Evolutionary conservation across 129 eudicot genomes (phyloP).

Genomic region (Ambrosia artemisiifolia): DNA sequence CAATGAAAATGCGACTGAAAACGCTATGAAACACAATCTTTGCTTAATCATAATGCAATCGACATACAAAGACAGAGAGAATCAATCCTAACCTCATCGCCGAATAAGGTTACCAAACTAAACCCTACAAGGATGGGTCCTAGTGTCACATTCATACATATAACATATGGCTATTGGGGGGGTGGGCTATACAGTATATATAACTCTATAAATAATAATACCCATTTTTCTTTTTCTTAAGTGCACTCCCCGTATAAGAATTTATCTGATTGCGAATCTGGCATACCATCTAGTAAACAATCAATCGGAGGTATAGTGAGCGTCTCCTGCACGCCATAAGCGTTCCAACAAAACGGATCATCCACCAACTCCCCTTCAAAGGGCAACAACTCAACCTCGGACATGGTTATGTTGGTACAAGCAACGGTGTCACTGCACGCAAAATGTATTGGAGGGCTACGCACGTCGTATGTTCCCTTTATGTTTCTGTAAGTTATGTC

Average conservation of each 20-base stretch:
- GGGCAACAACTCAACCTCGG: conserved; percentile 83
- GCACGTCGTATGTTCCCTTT: conserved; percentile 80
- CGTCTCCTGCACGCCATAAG: conserved; percentile 87
- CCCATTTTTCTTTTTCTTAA: neutral
- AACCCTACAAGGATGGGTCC: conserved; percentile 45
- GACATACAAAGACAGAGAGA: neutral
- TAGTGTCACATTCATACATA: conserved; percentile 1
- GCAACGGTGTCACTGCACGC: conserved; percentile 92
- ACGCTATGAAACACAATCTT: conserved; percentile 5
- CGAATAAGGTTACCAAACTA: conserved; percentile 29
- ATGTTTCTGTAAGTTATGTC: conserved; percentile 74
- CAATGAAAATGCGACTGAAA: no score
- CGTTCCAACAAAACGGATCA: conserved; percentile 96
- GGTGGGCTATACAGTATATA: conserved; percentile 24
- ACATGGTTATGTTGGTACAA: conserved; percentile 93
- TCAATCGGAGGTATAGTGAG: conserved; percentile 87
- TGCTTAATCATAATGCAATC: neutral
- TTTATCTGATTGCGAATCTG: conserved; percentile 36
- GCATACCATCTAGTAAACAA: conserved; percentile 83
- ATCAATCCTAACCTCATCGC: conserved; percentile 34
- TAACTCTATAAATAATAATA: conserved; percentile 1
- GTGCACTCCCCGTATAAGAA: conserved; percentile 26
- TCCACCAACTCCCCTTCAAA: conserved; percentile 74
- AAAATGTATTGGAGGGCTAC: conserved; percentile 92
- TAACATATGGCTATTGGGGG: neutral